phyloP scores from a whole-genome alignment of 306 rosid species.

The Coriaria nepalensis region DNA sequence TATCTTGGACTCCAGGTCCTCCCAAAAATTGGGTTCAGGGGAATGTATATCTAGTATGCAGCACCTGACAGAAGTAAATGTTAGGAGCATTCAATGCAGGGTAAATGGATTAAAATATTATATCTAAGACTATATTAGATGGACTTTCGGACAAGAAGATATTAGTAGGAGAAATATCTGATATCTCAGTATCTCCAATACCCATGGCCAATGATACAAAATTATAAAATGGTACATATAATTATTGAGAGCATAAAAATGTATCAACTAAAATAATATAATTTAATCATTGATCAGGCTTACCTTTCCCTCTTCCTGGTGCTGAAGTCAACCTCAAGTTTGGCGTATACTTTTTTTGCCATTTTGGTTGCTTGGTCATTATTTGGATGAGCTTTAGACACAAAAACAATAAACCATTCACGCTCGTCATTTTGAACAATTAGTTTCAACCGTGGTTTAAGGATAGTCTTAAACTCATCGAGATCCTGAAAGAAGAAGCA shows the following conservation, averaged over 20 bases:
- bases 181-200: too few relatives aligned
- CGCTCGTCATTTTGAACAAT: constrained; percentile 96
- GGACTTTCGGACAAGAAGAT: too few relatives aligned
- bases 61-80: constrained; percentile 49
- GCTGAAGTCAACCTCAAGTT: constrained; percentile 87
- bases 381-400: constrained; percentile 79
- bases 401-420: constrained; percentile 94
- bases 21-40: constrained; percentile 94
- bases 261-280: constrained; percentile 1
- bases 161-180: too few relatives aligned
- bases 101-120: background rate
- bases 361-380: constrained; percentile 74
- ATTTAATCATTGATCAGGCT: constrained; percentile 12
- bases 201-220: background rate
- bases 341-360: constrained; percentile 89
- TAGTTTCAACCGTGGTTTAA: constrained; percentile 90
- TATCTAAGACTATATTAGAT: too few relatives aligned
- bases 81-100: background rate
- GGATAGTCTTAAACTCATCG: constrained; percentile 94
- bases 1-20: constrained; percentile 82
- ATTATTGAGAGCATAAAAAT: background rate
- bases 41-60: constrained; percentile 75
- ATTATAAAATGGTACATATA: too few relatives aligned
- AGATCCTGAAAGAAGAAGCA: constrained; percentile 56
- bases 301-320: constrained; percentile 94